A percentile compares a stretch with the other conserved stretches of the same genome.
Evolutionary conservation across 2,329 filamentous ascomycete genomes (phyloP).

Genomic region (Pseudocercospora macadamiae): DNA sequence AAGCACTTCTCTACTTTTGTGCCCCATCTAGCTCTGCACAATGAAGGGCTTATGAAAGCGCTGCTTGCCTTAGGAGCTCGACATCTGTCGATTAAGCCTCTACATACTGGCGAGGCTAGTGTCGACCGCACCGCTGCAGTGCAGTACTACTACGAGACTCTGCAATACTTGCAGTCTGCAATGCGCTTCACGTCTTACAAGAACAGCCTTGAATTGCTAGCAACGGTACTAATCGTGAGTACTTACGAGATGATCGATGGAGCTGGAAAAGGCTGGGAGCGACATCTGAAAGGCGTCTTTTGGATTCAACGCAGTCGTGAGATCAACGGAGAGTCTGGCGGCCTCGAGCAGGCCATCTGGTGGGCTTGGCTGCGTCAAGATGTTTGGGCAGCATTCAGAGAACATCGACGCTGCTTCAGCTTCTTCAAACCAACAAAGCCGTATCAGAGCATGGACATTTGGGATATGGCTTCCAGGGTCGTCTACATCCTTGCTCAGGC

Average conservation of each 20-base stretch:
- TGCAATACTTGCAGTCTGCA: conserved; percentile 64
- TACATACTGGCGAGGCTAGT: conserved; percentile 28
- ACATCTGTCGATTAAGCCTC: conserved; percentile 50
- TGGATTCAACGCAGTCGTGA: conserved; percentile 67
- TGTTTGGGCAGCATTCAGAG: conserved; percentile 65
- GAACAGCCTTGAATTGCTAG: conserved; percentile 60
- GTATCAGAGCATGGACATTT: conserved; percentile 52
- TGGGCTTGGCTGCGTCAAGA: conserved; percentile 70
- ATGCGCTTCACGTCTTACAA: conserved; percentile 62
- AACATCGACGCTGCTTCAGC: conserved; percentile 58
- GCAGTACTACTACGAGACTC: conserved; percentile 65
- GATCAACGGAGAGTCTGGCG: conserved; percentile 61
- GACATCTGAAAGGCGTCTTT: conserved; percentile 66
- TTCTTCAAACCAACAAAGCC: conserved; percentile 61
- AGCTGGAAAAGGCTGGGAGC: conserved; percentile 60
- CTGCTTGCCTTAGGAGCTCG: conserved; percentile 60
- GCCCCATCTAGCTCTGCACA: conserved; percentile 51
- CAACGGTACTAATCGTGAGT: conserved; percentile 63
- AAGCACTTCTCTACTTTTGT: conserved; percentile 44
- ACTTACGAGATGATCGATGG: conserved; percentile 70
- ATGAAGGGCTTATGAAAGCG: conserved; percentile 61
- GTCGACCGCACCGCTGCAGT: conserved; percentile 39
- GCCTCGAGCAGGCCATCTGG: conserved; percentile 63
- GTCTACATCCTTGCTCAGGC: conserved; percentile 60
- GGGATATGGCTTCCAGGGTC: conserved; percentile 58